Conservation (phyloP, 352 stramenopile species). For the Phytophthora sansomeana region DNA sequence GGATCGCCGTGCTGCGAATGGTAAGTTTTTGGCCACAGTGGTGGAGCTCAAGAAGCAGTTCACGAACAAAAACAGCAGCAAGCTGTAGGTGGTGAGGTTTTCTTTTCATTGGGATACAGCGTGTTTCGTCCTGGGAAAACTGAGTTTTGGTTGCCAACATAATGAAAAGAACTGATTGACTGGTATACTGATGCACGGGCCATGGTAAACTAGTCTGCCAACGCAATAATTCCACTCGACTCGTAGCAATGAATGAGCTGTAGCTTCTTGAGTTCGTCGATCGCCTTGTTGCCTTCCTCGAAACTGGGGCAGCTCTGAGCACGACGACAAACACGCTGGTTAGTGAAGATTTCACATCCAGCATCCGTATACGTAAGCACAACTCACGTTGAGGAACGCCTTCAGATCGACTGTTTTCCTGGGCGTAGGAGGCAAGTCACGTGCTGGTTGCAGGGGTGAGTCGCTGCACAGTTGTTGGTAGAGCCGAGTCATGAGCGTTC, state of each 20-base stretch:
- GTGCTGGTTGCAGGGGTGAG: conserved; percentile 14
- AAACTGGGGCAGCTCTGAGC: conserved; percentile 77
- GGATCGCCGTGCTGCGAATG: conserved; percentile 58
- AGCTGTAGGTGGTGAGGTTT: conserved; percentile 28
- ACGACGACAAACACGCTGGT: conserved; percentile 1
- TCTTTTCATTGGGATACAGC: too few relatives aligned
- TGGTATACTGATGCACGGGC: neutral
- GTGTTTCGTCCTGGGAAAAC: neutral
- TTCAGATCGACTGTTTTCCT: conserved; percentile 75
- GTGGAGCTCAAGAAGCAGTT: conserved; percentile 46
- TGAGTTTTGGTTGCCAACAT: conserved; percentile 1
- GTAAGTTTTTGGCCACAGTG: conserved; percentile 52
- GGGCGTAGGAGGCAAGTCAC: conserved; percentile 21
- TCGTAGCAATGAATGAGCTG: conserved; percentile 87
- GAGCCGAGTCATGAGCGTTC: conserved; percentile 78
- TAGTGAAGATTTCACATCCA: conserved; percentile 4
- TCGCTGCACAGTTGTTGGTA: conserved; percentile 73
- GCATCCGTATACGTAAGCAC: neutral
- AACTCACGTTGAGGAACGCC: conserved; percentile 67
- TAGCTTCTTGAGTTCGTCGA: conserved; percentile 82
- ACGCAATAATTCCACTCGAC: conserved; percentile 74
- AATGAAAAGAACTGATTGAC: conserved; percentile 11
- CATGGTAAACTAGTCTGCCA: conserved; percentile 52
- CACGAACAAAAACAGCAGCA: conserved; percentile 40
- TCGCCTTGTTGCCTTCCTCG: conserved; percentile 74